Base-by-base conservation (phyloP, 768 basidiomycete species). In the Kwoniella sp. region DNA sequence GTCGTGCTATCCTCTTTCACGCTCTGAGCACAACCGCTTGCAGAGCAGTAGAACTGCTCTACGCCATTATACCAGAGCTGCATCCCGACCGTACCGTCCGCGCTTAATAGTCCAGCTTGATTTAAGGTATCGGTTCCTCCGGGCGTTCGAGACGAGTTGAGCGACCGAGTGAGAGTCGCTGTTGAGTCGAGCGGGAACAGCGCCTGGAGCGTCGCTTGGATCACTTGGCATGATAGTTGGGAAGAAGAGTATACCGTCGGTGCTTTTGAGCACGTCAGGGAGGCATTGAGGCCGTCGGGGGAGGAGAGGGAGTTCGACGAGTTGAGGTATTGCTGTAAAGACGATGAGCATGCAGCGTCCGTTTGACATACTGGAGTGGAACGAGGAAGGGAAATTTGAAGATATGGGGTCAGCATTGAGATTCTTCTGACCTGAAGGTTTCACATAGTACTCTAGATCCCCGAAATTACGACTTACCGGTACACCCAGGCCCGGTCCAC, bases 161-260 rank as follows among this genome's bases (percentile, higher is more conserved):
- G 81, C 0, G 88, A 89, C 26, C 93, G 89, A 22, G 89, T 85
- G 69, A 96, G 89, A 66, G 89, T 91, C 28, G 96, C 84, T 4
- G 85, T 87, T 0, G 92, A 86, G 4, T 82, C 74, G n/a, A 85
- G 82, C 0, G 93, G 89, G 75, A 84, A 96, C 17, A 95, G 70
- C 0, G 84, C 83, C 83, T 91, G 88, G 0, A 97, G 82, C 0
- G 91, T 93, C 1, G 91, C 90, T 73, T 94, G 92, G 62, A 86
- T 83, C 13, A 95, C 92, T 60, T 84, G 82, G 81, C 94, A 97
- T 68, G 90, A 90, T 84, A 94, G 87, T 77, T 93, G 87, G 2
- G 91, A 86, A 1, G 89, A 85, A 1, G 92, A 88, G 72, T 85
- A 95, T 9, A 93, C 90, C 54, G 84, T 83, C 0, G 92, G 85